A percentile compares a stretch with the other conserved stretches of the same genome.
phyloP scores from a whole-genome alignment of 2,329 filamentous ascomycete species.

The Pseudocercospora fijiensis region DNA sequence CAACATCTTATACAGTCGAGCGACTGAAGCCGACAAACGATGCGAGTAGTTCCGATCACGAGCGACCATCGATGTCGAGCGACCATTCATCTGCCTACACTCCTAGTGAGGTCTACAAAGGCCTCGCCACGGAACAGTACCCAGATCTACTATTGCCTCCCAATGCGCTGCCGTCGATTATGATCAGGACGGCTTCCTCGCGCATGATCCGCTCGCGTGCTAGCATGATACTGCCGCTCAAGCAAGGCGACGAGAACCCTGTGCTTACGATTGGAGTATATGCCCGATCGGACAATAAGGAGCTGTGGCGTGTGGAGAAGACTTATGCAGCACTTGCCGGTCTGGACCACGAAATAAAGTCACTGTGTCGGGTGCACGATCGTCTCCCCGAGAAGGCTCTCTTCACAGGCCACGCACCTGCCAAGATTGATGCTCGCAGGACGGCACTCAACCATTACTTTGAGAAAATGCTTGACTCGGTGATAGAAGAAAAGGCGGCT shows the following conservation, averaged over 20 bases:
- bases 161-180: conserved; percentile 81
- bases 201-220: conserved; percentile 89
- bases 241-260: conserved; percentile 81
- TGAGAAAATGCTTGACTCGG: conserved; percentile 78
- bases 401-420: conserved; percentile 89
- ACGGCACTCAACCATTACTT: conserved; percentile 80
- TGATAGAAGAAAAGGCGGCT: conserved; percentile 73
- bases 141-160: conserved; percentile 82
- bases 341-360: conserved; percentile 77
- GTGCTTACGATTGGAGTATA: conserved; percentile 90
- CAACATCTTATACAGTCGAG: conserved; percentile 22
- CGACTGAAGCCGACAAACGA: conserved; percentile 26
- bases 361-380: conserved; percentile 68
- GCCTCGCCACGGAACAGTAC: conserved; percentile 80
- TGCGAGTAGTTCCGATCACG: conserved; percentile 29
- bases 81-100: conserved; percentile 27
- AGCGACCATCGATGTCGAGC: conserved; percentile 31
- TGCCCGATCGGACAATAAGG: conserved; percentile 69
- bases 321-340: conserved; percentile 77
- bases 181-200: conserved; percentile 86
- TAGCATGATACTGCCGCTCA: conserved; percentile 71
- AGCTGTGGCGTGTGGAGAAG: conserved; percentile 95
- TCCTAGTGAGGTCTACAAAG: conserved; percentile 63
- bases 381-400: conserved; percentile 80
- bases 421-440: conserved; percentile 85